These are phyloP conservation scores for Pseudocohnilembus persalinus DNA, from an alignment of 169 alveolate genomes.

Conservation along the genomic window DNA sequence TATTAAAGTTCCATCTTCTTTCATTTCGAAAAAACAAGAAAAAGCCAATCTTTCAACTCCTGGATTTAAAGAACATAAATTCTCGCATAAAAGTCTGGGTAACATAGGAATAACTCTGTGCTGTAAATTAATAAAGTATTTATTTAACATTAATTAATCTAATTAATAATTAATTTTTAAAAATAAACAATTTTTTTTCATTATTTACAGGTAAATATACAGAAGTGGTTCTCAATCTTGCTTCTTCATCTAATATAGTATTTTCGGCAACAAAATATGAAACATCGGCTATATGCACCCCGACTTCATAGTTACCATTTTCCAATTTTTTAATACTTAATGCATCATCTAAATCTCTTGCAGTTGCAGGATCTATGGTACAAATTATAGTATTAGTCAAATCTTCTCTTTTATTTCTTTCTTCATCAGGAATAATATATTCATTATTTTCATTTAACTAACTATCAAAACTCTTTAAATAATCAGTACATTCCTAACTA, in stretches of 20 bases:
- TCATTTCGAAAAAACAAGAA: conserved; percentile 83
- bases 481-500: conserved; percentile 50
- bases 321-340: conserved; percentile 65
- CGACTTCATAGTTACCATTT: conserved; percentile 72
- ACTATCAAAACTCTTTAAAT: conserved; percentile 48
- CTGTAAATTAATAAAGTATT: neutral
- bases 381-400: conserved; percentile 71
- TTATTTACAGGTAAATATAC: conserved; percentile 79
- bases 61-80: conserved; percentile 87
- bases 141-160: neutral
- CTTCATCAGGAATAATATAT: conserved; percentile 58
- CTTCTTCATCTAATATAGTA: conserved; percentile 77
- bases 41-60: conserved; percentile 84
- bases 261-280: conserved; percentile 70
- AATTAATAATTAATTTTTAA: neutral
- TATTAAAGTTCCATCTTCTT: conserved; percentile 59
- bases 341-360: conserved; percentile 88
- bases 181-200: neutral
- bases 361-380: conserved; percentile 82
- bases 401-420: conserved; percentile 67
- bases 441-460: conserved; percentile 48
- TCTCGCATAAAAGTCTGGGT: conserved; percentile 86
- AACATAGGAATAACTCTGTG: conserved; percentile 86
- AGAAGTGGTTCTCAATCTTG: conserved; percentile 71
- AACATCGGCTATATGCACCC: conserved; percentile 89